Conservation (phyloP, 2,329 filamentous ascomycete species). For the Aspergillus aculeatinus region DNA sequence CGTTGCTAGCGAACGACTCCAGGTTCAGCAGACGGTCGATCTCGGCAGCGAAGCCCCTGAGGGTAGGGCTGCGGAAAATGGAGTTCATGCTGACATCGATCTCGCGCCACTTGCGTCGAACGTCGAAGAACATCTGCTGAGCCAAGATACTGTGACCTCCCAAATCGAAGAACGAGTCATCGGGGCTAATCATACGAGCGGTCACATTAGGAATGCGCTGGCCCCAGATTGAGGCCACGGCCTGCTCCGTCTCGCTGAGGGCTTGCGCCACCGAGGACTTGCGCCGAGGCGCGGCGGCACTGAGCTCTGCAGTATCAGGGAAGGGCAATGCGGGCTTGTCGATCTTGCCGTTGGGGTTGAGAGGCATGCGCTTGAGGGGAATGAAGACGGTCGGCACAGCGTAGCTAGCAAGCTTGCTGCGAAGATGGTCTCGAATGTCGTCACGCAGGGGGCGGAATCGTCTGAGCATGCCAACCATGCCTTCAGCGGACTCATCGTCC, state of each 20-base stretch:
- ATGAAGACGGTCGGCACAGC: constrained; percentile 75
- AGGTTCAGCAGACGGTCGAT: constrained; percentile 53
- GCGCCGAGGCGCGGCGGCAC: constrained; percentile 54
- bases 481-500: constrained; percentile 51
- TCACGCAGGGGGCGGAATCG: constrained; percentile 62
- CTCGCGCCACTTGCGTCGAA: constrained; percentile 62
- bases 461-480: constrained; percentile 56
- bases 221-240: constrained; percentile 71
- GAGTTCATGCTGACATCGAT: constrained; percentile 67
- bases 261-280: constrained; percentile 49
- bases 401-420: constrained; percentile 69
- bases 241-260: constrained; percentile 60
- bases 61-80: constrained; percentile 67
- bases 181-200: constrained; percentile 63
- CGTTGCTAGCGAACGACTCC: constrained; percentile 47
- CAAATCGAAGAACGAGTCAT: constrained; percentile 72
- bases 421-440: constrained; percentile 66
- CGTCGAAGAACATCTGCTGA: constrained; percentile 73
- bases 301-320: constrained; percentile 69
- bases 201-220: constrained; percentile 66
- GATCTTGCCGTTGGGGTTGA: constrained; percentile 86
- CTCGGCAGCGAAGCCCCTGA: constrained; percentile 57
- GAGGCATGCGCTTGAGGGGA: constrained; percentile 67
- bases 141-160: constrained; percentile 80
- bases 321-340: constrained; percentile 78